Evolutionary conservation across 306 rosid genomes (phyloP).

Genomic region (Casuarina cunninghamiana): DNA sequence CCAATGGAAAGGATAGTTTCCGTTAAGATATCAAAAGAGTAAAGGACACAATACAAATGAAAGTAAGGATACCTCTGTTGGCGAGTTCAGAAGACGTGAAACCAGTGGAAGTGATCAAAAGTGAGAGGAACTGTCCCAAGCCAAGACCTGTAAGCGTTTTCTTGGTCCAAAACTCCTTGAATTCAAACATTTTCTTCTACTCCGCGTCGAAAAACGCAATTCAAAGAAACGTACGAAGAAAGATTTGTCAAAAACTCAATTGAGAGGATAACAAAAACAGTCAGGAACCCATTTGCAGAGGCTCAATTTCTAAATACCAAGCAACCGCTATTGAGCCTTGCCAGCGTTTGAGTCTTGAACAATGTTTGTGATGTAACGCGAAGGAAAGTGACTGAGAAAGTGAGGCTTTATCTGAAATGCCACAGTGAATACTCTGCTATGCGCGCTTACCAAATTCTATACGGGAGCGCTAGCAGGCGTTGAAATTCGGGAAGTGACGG

Average conservation of each 20-base stretch:
- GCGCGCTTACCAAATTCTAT: not conserved
- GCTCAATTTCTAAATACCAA: not conserved
- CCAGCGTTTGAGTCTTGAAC: not conserved
- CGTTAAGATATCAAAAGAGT: not conserved
- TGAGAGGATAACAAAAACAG: not conserved
- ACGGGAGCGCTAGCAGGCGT: not conserved
- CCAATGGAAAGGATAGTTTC: not conserved
- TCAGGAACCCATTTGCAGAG: constrained; percentile 2
- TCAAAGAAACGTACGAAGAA: not conserved
- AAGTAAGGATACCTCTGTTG: constrained; percentile 54
- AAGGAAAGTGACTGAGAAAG: not conserved
- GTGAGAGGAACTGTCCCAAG: constrained; percentile 91
- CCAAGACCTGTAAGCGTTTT: constrained; percentile 76
- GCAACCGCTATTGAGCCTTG: not conserved
- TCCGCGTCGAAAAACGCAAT: not conserved
- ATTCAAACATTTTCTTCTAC: constrained; percentile 31
- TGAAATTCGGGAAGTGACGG: not conserved
- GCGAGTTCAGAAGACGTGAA: constrained; percentile 84
- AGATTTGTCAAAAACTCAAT: not conserved
- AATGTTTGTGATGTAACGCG: not conserved
- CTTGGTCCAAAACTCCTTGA: constrained; percentile 48
- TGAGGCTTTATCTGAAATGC: not conserved
- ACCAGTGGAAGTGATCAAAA: constrained; percentile 86
- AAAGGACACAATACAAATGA: not conserved
- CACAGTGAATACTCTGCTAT: not conserved